Evolutionary conservation across 148 eudicot species (phyloP).

Genomic region (Chenopodium berlandieri): DNA sequence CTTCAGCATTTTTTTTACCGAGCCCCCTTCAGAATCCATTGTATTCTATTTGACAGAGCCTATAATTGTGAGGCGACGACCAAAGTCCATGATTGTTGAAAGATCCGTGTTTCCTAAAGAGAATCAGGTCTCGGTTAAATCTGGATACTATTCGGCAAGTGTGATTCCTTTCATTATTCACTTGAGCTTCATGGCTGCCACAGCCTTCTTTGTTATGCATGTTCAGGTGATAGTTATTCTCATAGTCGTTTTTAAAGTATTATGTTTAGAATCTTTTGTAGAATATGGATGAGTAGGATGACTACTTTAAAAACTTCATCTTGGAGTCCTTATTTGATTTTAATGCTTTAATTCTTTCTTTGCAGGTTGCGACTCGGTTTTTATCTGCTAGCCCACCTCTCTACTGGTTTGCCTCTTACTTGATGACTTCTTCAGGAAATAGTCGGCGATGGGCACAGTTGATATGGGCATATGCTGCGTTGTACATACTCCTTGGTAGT

Average conservation of each 20-base stretch:
- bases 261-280: background rate
- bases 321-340: background rate
- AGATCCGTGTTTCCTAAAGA: constrained; percentile 24
- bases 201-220: constrained; percentile 85
- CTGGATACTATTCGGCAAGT: constrained; percentile 35
- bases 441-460: constrained; percentile 57
- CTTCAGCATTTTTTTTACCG: background rate
- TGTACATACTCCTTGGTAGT: constrained; percentile 86
- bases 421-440: constrained; percentile 39
- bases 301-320: background rate
- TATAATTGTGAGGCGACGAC: constrained; percentile 47
- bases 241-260: background rate
- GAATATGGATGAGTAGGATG: background rate
- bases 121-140: constrained; percentile 26
- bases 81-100: constrained; percentile 26
- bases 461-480: constrained; percentile 69
- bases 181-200: constrained; percentile 80
- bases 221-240: constrained; percentile 62
- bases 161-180: constrained; percentile 76
- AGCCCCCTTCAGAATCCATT: background rate
- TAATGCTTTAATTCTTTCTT: constrained; percentile 14
- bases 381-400: constrained; percentile 90
- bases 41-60: constrained; percentile 33
- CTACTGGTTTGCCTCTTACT: constrained; percentile 81
- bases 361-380: constrained; percentile 90